Conservation (phyloP, 495 filamentous ascomycete species). For the Lasiosphaeriaceae sp. region DNA sequence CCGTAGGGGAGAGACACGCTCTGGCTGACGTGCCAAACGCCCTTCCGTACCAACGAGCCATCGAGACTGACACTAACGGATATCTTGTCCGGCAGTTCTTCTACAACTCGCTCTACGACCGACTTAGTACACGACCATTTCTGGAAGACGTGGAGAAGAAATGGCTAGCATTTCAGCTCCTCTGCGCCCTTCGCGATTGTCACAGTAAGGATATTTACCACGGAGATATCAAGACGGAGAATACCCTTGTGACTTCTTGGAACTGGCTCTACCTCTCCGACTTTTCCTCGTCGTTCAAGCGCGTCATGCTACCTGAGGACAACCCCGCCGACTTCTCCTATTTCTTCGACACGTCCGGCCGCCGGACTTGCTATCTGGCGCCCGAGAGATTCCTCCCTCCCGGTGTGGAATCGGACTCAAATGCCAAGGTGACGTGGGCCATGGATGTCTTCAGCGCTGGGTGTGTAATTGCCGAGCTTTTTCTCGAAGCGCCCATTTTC, state of each 20-base stretch:
- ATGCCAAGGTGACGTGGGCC: constrained; percentile 68
- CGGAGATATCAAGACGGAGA: constrained; percentile 98
- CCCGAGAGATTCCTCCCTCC: constrained; percentile 83
- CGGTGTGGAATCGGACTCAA: constrained; percentile 56
- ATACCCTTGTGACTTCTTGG: constrained; percentile 95
- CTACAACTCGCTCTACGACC: constrained; percentile 95
- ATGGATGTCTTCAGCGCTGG: constrained; percentile 99
- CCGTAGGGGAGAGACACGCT: constrained; percentile 71
- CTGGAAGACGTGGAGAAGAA: constrained; percentile 97
- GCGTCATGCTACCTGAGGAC: constrained; percentile 89
- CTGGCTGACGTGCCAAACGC: constrained; percentile 87
- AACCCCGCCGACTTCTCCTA: constrained; percentile 97
- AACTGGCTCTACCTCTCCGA: constrained; percentile 98
- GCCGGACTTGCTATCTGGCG: constrained; percentile 93
- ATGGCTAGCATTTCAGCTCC: constrained; percentile 95
- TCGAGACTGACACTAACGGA: constrained; percentile 86
- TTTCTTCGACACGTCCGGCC: constrained; percentile 90
- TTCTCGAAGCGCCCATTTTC: constrained; percentile 93
- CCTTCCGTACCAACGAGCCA: constrained; percentile 78
- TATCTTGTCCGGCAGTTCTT: constrained; percentile 96
- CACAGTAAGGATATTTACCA: constrained; percentile 90
- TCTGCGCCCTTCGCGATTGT: constrained; percentile 89
- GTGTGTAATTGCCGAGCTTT: constrained; percentile 96
- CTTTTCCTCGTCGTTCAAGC: constrained; percentile 94
- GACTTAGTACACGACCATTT: constrained; percentile 94